Base-by-base conservation (phyloP, 768 basidiomycete species). In the Lactifluus pinguis region DNA sequence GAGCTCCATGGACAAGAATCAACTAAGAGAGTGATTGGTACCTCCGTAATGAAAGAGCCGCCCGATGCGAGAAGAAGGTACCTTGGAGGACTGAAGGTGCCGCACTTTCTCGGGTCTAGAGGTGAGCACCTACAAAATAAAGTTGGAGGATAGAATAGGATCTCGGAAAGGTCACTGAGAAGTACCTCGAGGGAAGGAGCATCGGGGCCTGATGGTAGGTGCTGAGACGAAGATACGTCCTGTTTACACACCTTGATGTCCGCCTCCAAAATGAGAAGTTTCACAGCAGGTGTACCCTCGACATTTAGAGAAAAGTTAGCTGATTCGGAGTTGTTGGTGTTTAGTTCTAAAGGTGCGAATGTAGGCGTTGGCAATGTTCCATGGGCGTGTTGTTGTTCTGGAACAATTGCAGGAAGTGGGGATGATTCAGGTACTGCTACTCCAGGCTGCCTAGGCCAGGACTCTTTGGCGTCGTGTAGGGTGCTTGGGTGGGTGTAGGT, bases 41-140 rank as follows among this genome's bases (percentile, higher is more conserved):
- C 95, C 91, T 67, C 95, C 95, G 61, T 98, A 98, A 66, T 98
- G 95, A 66, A 98, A 90, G 8, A 98, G 69, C 15, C 95, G 80
- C 4, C 92, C 95, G 9, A 98, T 77, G 11, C 87, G 80, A 0
- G 94, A 95, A 0, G 92, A 90, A 15, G 95, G 95, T 0, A 98
- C 93, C 70, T 82, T 90, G 5, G 94, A 95, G 0, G 92, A 84
- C 68, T 85, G 84, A 2, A 91, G 73, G 19, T 79, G 79, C 13
- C 83, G 80, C 3, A 67, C 38, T 17, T 66, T 53, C 1, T 63
- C 59, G 2, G 47, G 32, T 9, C 48, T 58, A 4, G 58, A 32
- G 6, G 49, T 1, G 4, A 55, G 21, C n/a, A 57, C 47, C 64
- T 56, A 48, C 21, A 42, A 21, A 6, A 21, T 39, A 38, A 39